A percentile compares a stretch with the other conserved stretches of the same genome.
Conservation (phyloP, 495 filamentous ascomycete species). For the Lepidopterella palustris region DNA sequence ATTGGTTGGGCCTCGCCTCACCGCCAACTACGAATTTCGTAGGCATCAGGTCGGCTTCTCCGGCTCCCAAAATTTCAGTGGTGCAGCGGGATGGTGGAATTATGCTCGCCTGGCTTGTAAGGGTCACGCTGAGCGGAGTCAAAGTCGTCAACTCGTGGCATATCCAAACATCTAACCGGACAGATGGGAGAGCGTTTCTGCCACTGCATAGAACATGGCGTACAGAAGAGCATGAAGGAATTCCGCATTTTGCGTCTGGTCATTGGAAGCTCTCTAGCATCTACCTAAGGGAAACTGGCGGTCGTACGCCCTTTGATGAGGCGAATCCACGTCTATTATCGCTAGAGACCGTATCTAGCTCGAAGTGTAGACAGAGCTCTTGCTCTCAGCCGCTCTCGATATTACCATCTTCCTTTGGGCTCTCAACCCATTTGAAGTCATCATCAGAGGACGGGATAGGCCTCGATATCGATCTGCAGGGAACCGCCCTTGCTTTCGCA, state of each 20-base stretch:
- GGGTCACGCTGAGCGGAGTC: background rate
- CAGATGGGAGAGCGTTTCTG: background rate
- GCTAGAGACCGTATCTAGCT: background rate
- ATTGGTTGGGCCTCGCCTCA: background rate
- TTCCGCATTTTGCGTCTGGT: background rate
- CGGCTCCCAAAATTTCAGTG: background rate
- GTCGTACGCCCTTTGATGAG: background rate
- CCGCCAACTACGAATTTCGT: background rate
- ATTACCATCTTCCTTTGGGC: background rate
- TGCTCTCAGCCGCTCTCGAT: background rate
- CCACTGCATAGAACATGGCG: background rate
- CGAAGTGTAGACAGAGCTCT: background rate
- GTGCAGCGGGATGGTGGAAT: background rate
- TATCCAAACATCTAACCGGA: background rate
- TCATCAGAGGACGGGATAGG: background rate
- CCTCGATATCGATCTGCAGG: slow-evolving; percentile 1
- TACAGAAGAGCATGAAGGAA: background rate
- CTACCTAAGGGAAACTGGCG: background rate
- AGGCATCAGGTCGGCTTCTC: background rate
- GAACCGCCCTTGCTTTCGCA: background rate
- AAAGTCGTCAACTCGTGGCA: background rate
- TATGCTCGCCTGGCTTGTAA: background rate
- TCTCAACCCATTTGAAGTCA: background rate
- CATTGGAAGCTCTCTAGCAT: background rate
- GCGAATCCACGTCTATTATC: background rate